Evolutionary conservation across 768 basidiomycete genomes (phyloP).

Genomic region (Boletales sp.): DNA sequence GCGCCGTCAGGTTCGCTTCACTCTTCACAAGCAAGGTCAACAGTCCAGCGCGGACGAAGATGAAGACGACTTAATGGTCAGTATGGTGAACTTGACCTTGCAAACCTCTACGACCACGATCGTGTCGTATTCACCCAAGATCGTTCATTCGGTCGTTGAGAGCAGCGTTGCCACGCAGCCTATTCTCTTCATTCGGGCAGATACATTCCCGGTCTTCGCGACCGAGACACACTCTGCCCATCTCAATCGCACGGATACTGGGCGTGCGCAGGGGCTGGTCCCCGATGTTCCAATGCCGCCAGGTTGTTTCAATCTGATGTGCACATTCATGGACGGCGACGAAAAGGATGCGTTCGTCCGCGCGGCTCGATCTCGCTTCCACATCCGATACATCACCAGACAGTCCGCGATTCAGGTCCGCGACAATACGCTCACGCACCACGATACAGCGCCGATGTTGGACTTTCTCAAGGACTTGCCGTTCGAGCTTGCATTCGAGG

Average conservation of each 20-base stretch:
- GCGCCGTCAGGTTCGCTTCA: slow-evolving; percentile 29
- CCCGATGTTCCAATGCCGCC: slow-evolving; percentile 24
- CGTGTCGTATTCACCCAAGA: slow-evolving; percentile 19
- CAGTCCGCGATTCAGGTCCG: slow-evolving; percentile 14
- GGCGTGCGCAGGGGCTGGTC: slow-evolving; percentile 26
- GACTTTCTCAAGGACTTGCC: slow-evolving; percentile 24
- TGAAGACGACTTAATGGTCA: not conserved
- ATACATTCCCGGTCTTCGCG: slow-evolving; percentile 30
- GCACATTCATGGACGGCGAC: slow-evolving; percentile 23
- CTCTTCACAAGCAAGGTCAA: slow-evolving; percentile 24
- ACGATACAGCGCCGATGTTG: slow-evolving; percentile 11
- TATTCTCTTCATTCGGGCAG: slow-evolving; percentile 31
- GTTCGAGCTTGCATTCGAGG: slow-evolving; percentile 37
- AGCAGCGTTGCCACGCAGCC: slow-evolving; percentile 7
- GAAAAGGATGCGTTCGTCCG: slow-evolving; percentile 30
- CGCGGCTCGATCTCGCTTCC: slow-evolving; percentile 19
- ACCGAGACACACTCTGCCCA: not conserved
- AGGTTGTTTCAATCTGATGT: slow-evolving; percentile 26
- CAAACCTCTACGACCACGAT: not conserved
- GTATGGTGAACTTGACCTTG: not conserved
- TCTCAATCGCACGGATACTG: not conserved
- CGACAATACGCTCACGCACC: slow-evolving; percentile 8
- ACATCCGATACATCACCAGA: slow-evolving; percentile 8
- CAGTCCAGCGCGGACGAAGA: slow-evolving; percentile 3
- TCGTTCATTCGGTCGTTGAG: slow-evolving; percentile 21